Evolutionary conservation across 805 yeast species (phyloP), one percentile per base, ranked within the genome.

Genomic region (Wickerhamomyces xylosicus): DNA sequence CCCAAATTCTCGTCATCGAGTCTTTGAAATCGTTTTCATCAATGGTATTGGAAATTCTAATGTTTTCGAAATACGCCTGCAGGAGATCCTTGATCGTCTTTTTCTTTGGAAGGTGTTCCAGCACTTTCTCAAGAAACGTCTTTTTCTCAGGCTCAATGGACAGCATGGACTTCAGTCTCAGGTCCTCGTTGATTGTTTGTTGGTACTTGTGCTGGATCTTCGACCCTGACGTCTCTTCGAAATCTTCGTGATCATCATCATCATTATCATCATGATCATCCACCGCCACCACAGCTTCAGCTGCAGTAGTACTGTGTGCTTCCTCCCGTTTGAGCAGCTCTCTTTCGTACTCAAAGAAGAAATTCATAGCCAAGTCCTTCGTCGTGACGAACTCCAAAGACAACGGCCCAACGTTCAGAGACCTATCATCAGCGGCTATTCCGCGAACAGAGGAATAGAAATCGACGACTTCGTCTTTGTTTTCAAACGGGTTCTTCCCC

Each of bases 291-390:
- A 7, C 25, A 21, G 10, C 25, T 21, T n/a, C n/a, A n/a, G n/a
- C n/a, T n/a, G n/a, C n/a, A n/a, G n/a, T n/a, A n/a, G n/a, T n/a
- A n/a, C n/a, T n/a, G n/a, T n/a, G n/a, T n/a, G n/a, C 25, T 21
- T 21, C 25, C 25, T 31, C 37, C 14, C 22, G 31, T 22, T 33
- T 19, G 31, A 34, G 33, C 19, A 35, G 16, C 3, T 31, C 37
- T 3, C 25, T 9, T 2, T 38, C 17, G 17, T 34, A 41, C 35
- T 41, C 44, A 18, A 38, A 33, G 10, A 28, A 36, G 18, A 37
- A 41, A n/a, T 34, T 22, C n/a, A 41, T 31, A 3, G 41, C 44
- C 7, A 38, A 16, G 28, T 41, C 44, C 31, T 41, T 41, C 20
- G 34, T 33, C 16, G 31, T 31, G 5, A 41, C 3, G 17, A 35